Evolutionary conservation across 768 basidiomycete species (phyloP).

Genomic region (Hypholoma fasciculare): DNA sequence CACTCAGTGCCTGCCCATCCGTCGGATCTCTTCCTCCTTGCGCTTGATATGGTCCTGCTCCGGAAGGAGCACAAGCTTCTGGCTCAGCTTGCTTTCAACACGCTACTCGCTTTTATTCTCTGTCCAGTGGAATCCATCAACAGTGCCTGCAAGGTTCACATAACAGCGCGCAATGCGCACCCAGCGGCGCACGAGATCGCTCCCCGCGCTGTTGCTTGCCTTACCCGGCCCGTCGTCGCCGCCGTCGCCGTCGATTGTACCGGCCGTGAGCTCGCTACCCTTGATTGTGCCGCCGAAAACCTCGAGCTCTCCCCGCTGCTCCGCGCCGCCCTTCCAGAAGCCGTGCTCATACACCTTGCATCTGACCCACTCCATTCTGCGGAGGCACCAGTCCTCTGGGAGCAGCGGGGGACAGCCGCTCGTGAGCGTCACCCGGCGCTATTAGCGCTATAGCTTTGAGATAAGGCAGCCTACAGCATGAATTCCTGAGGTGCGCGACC

Average conservation of each 20-base stretch:
- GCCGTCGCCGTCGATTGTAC: slow-evolving; percentile 79
- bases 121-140: slow-evolving; percentile 76
- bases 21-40: slow-evolving; percentile 67
- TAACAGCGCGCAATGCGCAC: slow-evolving; percentile 70
- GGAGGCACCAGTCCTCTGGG: slow-evolving; percentile 92
- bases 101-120: slow-evolving; percentile 61
- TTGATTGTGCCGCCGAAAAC: slow-evolving; percentile 70
- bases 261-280: slow-evolving; percentile 61
- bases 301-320: slow-evolving; percentile 71
- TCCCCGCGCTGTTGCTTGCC: slow-evolving; percentile 18
- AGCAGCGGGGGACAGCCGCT: slow-evolving; percentile 70
- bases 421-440: slow-evolving; percentile 69
- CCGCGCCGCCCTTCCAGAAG: slow-evolving; percentile 86
- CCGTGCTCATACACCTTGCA: slow-evolving; percentile 89
- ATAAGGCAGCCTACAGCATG: too few species aligned
- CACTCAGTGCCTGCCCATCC: slow-evolving; percentile 59
- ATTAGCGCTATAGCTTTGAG: too few species aligned
- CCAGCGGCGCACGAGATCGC: slow-evolving; percentile 65
- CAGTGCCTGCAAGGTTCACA: slow-evolving; percentile 47
- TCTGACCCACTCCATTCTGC: slow-evolving; percentile 97
- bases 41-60: slow-evolving; percentile 67
- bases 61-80: slow-evolving; percentile 70
- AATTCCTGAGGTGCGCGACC: too few species aligned
- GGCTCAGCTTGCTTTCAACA: slow-evolving; percentile 64
- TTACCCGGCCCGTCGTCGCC: slow-evolving; percentile 45